Conservation (phyloP, 2,329 filamentous ascomycete species). For the Sporothrix brasiliensis region DNA sequence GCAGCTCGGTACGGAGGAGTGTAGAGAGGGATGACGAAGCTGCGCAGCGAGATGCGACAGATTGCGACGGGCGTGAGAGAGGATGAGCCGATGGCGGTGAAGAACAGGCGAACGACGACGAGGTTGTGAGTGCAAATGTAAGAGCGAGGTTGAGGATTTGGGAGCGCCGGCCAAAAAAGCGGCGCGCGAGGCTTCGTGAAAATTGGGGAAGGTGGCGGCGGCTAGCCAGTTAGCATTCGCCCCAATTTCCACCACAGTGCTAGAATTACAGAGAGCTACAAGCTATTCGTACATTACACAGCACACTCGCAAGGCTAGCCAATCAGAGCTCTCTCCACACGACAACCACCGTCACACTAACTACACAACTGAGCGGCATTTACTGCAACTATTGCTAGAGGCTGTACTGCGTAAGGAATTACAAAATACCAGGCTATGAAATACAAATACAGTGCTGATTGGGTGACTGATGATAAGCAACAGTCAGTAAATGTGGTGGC, state of each 20-base stretch:
- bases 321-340: background rate
- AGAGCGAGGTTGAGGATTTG: slow-evolving; percentile 7
- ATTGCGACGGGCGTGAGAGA: background rate
- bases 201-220: slow-evolving; percentile 5
- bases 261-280: too few relatives aligned
- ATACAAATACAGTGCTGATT: background rate
- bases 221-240: background rate
- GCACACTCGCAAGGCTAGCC: slow-evolving; percentile 11
- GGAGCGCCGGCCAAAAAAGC: background rate
- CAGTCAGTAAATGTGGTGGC: too few relatives aligned
- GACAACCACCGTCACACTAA: background rate
- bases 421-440: slow-evolving; percentile 1
- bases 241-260: slow-evolving; percentile 2
- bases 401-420: background rate
- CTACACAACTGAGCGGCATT: background rate
- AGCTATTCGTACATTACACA: background rate
- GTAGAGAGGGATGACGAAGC: too few relatives aligned
- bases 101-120: background rate
- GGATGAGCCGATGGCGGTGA: background rate
- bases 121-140: background rate
- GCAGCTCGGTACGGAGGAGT: background rate
- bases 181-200: slow-evolving; percentile 20
- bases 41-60: slow-evolving; percentile 9
- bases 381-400: background rate
- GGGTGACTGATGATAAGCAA: background rate